Evolutionary conservation across 371 early-diverging fungal genomes (phyloP).

Genomic region (Massospora cicadina): DNA sequence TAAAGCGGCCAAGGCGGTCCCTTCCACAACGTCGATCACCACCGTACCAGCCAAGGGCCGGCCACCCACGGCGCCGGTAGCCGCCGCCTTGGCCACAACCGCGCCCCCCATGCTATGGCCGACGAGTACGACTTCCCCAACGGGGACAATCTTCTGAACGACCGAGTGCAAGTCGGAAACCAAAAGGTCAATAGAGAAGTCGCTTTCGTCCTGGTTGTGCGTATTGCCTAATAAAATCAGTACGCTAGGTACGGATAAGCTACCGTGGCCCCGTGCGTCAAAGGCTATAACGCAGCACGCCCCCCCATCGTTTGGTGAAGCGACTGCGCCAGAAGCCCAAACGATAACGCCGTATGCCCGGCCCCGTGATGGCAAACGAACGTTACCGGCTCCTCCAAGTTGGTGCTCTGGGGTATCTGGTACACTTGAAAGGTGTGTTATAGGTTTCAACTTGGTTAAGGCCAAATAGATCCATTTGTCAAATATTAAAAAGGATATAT

Average conservation of each 20-base stretch:
- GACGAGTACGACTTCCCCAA: slow-evolving; percentile 14
- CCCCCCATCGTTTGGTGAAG: slow-evolving; percentile 22
- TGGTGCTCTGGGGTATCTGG: neutral
- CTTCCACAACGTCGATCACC: slow-evolving; percentile 13
- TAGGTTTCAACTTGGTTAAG: neutral
- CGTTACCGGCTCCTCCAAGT: slow-evolving; percentile 13
- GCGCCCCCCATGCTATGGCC: slow-evolving; percentile 73
- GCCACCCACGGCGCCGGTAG: slow-evolving; percentile 10
- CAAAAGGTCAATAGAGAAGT: slow-evolving; percentile 34
- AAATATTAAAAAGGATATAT: neutral
- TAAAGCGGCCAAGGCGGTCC: slow-evolving; percentile 60
- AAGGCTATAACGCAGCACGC: slow-evolving; percentile 36
- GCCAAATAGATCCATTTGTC: neutral
- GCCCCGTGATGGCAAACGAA: slow-evolving; percentile 86
- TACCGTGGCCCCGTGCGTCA: slow-evolving; percentile 77
- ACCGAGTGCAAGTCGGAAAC: slow-evolving; percentile 35
- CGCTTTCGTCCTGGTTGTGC: slow-evolving; percentile 24
- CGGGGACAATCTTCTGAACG: slow-evolving; percentile 15
- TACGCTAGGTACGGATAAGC: neutral
- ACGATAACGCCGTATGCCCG: slow-evolving; percentile 61
- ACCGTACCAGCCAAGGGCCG: neutral
- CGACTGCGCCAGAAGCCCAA: slow-evolving; percentile 39
- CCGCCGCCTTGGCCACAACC: slow-evolving; percentile 57
- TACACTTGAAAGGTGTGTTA: neutral
- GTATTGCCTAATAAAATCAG: slow-evolving; percentile 23